Base-by-base conservation (phyloP, 139 green algal species). In the Penium margaritaceum region DNA sequence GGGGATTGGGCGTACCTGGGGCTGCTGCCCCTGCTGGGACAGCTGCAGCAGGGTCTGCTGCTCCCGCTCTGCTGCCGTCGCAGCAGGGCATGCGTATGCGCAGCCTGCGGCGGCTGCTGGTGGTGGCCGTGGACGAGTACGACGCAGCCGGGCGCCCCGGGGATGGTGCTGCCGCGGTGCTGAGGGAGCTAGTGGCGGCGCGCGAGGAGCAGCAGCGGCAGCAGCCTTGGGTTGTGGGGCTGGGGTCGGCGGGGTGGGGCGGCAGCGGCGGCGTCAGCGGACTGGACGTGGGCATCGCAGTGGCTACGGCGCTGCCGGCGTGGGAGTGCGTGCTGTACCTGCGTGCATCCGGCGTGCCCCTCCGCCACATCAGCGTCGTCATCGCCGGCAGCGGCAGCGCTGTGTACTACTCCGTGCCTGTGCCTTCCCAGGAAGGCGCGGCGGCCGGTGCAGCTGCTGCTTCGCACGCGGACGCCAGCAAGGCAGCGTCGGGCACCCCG, bases 351-450 rank as follows among this genome's bases (percentile, higher is more conserved):
- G 82, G 76, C 29, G 29, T 84, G 19, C 17, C 36, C 47, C 63
- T 78, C 2, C 1, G 6, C 15, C 53, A 81, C 4, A 46, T 91
- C 15, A 83, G 84, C 80, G 83, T 88, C 61, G 27, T 87, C 15
- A 77, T 88, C 27, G 84, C 75, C n/a, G 80, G 84, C 53, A 84
- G 82, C 44, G 67, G 68, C 12, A 76, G 85, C 66, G 60, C 88
- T 70, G 85, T 89, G 81, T 83, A 82, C 37, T 74, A 73, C 37
- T 29, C 53, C 1, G 12, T n/a, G 30, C 51, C 51, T n/a, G n/a
- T n/a, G n/a, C n/a, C n/a, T n/a, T n/a, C n/a, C n/a, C n/a, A n/a
- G n/a, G n/a, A n/a, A n/a, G n/a, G n/a, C n/a, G n/a, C n/a, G n/a
- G n/a, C n/a, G n/a, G n/a, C n/a, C n/a, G n/a, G n/a, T n/a, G 15